Base-by-base conservation (phyloP, 805 yeast genomes). In the Clavispora santaluciae region DNA sequence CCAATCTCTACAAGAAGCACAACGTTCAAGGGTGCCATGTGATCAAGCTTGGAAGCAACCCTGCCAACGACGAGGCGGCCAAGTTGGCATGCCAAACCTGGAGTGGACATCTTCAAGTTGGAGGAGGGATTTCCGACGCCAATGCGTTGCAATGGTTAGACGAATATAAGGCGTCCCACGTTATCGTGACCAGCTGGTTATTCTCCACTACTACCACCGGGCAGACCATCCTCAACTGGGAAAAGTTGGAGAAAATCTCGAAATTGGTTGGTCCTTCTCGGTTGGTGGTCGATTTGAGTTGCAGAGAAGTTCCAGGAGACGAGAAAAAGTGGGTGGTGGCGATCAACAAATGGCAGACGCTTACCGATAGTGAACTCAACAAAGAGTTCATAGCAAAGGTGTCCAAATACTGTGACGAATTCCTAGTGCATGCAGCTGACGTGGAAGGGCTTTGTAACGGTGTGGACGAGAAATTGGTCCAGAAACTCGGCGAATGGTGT, bases 401-500 rank as follows among this genome's bases (percentile, higher is more conserved):
- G 29, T 63, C 82, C 7, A 41, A 68, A 36, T 86, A 83, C 63
- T 87, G 97, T 54, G 75, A 79, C 48, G 99, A 93, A 64, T 86
- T 91, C 56, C 66, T 93, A 40, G 83, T 93, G 13, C 99, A 93
- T 65, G 99, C 99, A 3, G 99, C 99, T 0, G 99, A 93, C 62
- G 98, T 93, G 3, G 99, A 93, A 63, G 99, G 99, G 0, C 70
- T 93, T 13, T 93, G 99, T 60, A 75, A 79, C 31, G 99, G 99
- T 1, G 86, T 93, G 24, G 99, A 93, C 56, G 81, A 81, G 56
- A 76, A 79, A 13, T 68, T 93, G 33, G 97, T 93, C 5, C 42
- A 44, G 21, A 74, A 74, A 41, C 66, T 93, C 30, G 88, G 88
- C 17, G 78, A 82, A 49, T 93, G 98, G 98, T 73, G 79, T 48